A percentile compares a stretch with the other conserved stretches of the same genome.
These are phyloP conservation scores for Fusarium torreyae DNA, from an alignment of 2,329 filamentous ascomycete genomes.

Conservation along the genomic window DNA sequence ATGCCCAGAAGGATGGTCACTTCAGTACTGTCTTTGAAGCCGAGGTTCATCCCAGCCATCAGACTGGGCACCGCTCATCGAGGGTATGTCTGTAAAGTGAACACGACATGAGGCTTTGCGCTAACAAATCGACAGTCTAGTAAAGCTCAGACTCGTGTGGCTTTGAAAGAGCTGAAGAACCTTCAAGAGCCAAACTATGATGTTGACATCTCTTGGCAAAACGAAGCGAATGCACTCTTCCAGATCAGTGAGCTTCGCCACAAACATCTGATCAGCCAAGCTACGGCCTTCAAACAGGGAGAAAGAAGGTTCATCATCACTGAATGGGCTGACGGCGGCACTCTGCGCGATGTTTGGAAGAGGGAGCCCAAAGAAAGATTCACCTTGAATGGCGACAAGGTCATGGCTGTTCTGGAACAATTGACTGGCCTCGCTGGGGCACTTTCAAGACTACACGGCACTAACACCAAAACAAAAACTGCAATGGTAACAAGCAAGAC, in stretches of 20 bases:
- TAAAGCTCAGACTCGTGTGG: neutral
- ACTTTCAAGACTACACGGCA: conserved; percentile 24
- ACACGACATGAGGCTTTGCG: neutral
- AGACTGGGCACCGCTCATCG: neutral
- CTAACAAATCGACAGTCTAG: neutral
- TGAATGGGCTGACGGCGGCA: conserved; percentile 37
- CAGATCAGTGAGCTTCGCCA: conserved; percentile 18
- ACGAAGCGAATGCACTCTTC: conserved; percentile 20
- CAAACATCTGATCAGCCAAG: conserved; percentile 25
- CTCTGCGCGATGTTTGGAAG: conserved; percentile 33
- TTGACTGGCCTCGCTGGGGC: conserved; percentile 24
- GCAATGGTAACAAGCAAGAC: neutral
- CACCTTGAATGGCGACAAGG: neutral
- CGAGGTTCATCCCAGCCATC: conserved; percentile 21
- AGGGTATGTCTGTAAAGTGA: neutral
- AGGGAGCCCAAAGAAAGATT: neutral
- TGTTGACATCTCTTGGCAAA: neutral
- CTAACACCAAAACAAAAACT: neutral
- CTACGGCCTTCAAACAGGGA: conserved; percentile 17
- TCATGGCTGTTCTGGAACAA: conserved; percentile 27
- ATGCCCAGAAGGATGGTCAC: conserved; percentile 13
- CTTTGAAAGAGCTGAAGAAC: conserved; percentile 29
- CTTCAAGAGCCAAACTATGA: conserved; percentile 10
- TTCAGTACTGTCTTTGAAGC: conserved; percentile 29
- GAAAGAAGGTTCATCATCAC: conserved; percentile 26